These are phyloP conservation scores for Linnemannia elongata DNA, from an alignment of 192 early-diverging fungal species.

Conservation along the genomic window DNA sequence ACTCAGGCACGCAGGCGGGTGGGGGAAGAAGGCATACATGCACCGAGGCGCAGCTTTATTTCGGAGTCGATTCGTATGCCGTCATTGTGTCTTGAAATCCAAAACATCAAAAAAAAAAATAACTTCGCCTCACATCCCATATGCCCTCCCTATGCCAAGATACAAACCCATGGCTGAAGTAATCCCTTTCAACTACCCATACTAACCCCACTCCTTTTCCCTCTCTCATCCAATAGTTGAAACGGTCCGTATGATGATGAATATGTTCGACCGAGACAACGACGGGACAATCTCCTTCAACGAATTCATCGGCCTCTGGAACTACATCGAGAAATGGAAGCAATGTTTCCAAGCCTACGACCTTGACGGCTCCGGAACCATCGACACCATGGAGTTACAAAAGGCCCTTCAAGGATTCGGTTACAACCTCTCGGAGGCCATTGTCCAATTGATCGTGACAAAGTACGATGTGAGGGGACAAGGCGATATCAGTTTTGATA, in stretches of 20 bases:
- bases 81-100: not conserved
- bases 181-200: not conserved
- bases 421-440: conserved; percentile 55
- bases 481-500: conserved; percentile 53
- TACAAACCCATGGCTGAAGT: not conserved
- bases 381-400: conserved; percentile 62
- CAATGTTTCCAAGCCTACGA: conserved; percentile 76
- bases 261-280: conserved; percentile 73
- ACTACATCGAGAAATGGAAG: conserved; percentile 82
- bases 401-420: conserved; percentile 55
- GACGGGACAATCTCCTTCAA: conserved; percentile 76
- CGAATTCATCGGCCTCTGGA: conserved; percentile 77
- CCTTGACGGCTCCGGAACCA: conserved; percentile 74
- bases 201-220: not conserved
- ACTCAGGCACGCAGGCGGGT: not conserved
- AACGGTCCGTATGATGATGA: conserved; percentile 78
- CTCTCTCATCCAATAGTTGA: conserved; percentile 55
- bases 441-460: conserved; percentile 41
- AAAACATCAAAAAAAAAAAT: not conserved
- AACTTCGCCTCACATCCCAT: not conserved
- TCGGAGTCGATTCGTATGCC: not conserved
- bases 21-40: not conserved
- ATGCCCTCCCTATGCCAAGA: not conserved
- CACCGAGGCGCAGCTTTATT: not conserved
- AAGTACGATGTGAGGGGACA: conserved; percentile 67